Evolutionary conservation across 2,329 filamentous ascomycete genomes (phyloP).

Genomic region (Rhexocercosporidium sp.): DNA sequence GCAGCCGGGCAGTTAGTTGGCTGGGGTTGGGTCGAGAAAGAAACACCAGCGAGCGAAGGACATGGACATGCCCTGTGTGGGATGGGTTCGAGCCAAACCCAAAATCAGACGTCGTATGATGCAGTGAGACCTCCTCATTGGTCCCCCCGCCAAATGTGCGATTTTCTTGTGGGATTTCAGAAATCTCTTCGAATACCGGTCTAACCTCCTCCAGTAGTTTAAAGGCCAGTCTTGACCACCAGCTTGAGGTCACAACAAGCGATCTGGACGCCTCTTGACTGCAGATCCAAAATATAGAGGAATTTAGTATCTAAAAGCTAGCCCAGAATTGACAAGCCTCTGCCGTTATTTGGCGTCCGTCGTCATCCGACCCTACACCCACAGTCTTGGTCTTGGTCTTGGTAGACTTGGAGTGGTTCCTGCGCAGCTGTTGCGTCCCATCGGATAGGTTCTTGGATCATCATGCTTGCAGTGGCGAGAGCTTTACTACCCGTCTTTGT

Average conservation of each 20-base stretch:
- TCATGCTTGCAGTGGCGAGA: conserved; percentile 7
- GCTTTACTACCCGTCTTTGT: neutral
- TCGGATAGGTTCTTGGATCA: neutral
- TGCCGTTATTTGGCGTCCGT: conserved; percentile 18
- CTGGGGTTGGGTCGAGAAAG: neutral
- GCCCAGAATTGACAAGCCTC: neutral
- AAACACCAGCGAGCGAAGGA: neutral
- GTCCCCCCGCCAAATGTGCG: neutral
- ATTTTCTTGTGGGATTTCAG: neutral
- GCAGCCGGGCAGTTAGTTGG: neutral
- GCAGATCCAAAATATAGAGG: conserved; percentile 7
- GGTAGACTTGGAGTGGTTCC: neutral
- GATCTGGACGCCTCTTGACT: neutral
- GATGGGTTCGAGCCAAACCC: neutral
- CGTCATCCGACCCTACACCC: conserved; percentile 30
- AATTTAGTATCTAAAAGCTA: neutral
- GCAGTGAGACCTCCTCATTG: neutral
- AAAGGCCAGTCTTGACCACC: neutral
- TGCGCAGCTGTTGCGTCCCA: neutral
- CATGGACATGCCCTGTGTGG: neutral
- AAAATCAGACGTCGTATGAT: neutral
- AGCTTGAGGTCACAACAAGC: neutral
- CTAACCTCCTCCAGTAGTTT: neutral
- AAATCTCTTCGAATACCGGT: neutral
- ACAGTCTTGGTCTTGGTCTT: neutral